A percentile compares a stretch with the other conserved stretches of the same genome.
phyloP scores from a whole-genome alignment of 2,329 filamentous ascomycete species.

The Cordyceps tenuipes region DNA sequence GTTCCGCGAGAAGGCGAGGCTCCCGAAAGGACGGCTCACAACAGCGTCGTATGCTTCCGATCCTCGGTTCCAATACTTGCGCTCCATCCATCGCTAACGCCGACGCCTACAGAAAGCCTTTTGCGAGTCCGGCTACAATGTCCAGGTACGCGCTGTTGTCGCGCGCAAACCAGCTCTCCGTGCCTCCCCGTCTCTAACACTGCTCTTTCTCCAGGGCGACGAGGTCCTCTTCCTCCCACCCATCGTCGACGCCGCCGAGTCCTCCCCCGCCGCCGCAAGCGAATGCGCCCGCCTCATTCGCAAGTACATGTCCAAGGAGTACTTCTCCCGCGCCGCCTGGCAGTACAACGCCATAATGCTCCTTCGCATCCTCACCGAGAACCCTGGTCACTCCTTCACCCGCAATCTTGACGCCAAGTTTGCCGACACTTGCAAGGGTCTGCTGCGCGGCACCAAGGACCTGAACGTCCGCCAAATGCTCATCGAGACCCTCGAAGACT shows the following conservation, averaged over 20 bases:
- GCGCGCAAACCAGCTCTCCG: constrained; percentile 5
- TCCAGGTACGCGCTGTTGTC: constrained; percentile 33
- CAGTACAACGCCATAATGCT: constrained; percentile 98
- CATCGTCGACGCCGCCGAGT: constrained; percentile 93
- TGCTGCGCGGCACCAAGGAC: constrained; percentile 65
- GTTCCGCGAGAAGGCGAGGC: constrained; percentile 36
- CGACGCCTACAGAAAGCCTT: constrained; percentile 57
- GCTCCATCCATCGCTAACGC: background rate
- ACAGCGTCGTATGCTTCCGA: constrained; percentile 51
- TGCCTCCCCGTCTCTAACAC: background rate
- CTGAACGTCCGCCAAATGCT: constrained; percentile 75
- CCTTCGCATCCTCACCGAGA: constrained; percentile 81
- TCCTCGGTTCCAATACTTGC: background rate
- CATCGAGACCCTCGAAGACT: constrained; percentile 74
- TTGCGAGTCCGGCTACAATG: constrained; percentile 64
- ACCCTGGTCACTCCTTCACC: constrained; percentile 87
- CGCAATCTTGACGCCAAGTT: constrained; percentile 83
- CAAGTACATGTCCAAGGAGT: constrained; percentile 70
- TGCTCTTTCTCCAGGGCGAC: constrained; percentile 51
- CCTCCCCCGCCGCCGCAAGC: constrained; percentile 74
- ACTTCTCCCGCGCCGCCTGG: constrained; percentile 55
- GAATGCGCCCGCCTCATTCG: constrained; percentile 75
- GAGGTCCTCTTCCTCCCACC: constrained; percentile 87
- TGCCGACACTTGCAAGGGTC: constrained; percentile 62
- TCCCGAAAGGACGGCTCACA: constrained; percentile 57